Evolutionary conservation across 2,329 filamentous ascomycete species (phyloP).

Genomic region (Alternaria angustiovoidea): DNA sequence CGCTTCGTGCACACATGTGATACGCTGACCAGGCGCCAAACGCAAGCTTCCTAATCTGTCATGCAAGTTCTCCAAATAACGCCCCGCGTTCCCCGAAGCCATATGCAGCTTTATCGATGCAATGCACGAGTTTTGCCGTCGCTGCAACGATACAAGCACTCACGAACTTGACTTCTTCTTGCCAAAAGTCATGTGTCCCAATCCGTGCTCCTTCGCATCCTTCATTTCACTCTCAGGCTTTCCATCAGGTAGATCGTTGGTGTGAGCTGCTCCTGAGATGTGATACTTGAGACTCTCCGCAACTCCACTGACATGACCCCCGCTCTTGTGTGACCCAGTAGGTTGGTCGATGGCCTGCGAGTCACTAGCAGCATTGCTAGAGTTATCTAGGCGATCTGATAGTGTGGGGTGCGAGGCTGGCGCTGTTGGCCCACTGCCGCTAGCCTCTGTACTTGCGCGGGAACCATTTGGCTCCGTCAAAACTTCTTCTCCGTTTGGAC

Average conservation of each 20-base stretch:
- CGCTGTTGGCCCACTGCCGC: constrained; percentile 25
- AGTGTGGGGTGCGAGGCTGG: constrained; percentile 20
- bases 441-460: constrained; percentile 21
- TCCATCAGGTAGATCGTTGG: constrained; percentile 54
- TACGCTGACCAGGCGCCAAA: constrained; percentile 30
- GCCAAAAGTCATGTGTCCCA: constrained; percentile 42
- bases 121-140: neutral
- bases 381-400: constrained; percentile 28
- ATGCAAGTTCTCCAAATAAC: constrained; percentile 15
- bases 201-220: constrained; percentile 42
- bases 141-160: neutral
- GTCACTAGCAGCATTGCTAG: constrained; percentile 9
- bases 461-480: constrained; percentile 37
- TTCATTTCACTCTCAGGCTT: constrained; percentile 52
- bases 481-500: constrained; percentile 44
- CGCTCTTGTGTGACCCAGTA: constrained; percentile 29
- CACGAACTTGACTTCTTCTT: constrained; percentile 33
- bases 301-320: constrained; percentile 27
- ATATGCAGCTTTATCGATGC: neutral
- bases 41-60: constrained; percentile 11
- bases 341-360: constrained; percentile 11
- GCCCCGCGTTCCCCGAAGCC: constrained; percentile 10
- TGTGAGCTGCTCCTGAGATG: constrained; percentile 44
- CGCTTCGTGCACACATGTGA: constrained; percentile 33
- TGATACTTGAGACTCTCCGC: constrained; percentile 42